Conservation (phyloP, 2,329 filamentous ascomycete genomes). For the Fusarium pseudograminearum region DNA sequence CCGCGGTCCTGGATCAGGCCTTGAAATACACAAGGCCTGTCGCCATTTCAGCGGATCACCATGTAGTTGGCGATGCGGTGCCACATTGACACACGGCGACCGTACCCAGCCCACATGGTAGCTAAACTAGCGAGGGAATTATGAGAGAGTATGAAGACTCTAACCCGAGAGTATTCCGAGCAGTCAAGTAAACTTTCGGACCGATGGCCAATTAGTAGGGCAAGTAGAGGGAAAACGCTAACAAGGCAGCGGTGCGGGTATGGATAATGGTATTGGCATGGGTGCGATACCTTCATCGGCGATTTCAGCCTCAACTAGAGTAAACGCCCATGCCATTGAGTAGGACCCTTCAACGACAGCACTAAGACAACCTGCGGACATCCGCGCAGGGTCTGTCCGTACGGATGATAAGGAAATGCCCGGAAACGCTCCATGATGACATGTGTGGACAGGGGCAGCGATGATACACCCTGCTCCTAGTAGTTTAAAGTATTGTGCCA, state of each 20-base stretch:
- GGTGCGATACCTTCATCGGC: constrained; percentile 14
- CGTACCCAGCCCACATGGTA: constrained; percentile 23
- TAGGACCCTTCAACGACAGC: constrained; percentile 13
- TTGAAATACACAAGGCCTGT: neutral
- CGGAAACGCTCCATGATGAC: neutral
- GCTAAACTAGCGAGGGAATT: constrained; percentile 16
- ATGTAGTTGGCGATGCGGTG: constrained; percentile 31
- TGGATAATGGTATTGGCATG: neutral
- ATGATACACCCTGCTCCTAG: neutral
- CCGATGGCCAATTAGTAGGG: neutral
- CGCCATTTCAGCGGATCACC: constrained; percentile 2
- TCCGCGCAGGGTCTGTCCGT: neutral
- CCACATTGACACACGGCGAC: constrained; percentile 19
- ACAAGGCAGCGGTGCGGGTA: neutral
- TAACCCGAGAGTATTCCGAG: constrained; percentile 1
- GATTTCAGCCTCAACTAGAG: constrained; percentile 41
- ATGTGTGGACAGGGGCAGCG: neutral
- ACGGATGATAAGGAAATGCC: neutral
- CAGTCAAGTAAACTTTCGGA: constrained; percentile 14
- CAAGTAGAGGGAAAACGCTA: constrained; percentile 17
- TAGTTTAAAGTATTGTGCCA: neutral
- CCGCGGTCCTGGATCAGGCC: constrained; percentile 24
- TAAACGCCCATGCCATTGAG: constrained; percentile 18
- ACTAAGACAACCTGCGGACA: neutral
- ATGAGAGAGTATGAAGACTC: constrained; percentile 6